These are phyloP conservation scores for Plasmodium fragile DNA, from an alignment of 169 alveolate genomes.

Conservation along the genomic window DNA sequence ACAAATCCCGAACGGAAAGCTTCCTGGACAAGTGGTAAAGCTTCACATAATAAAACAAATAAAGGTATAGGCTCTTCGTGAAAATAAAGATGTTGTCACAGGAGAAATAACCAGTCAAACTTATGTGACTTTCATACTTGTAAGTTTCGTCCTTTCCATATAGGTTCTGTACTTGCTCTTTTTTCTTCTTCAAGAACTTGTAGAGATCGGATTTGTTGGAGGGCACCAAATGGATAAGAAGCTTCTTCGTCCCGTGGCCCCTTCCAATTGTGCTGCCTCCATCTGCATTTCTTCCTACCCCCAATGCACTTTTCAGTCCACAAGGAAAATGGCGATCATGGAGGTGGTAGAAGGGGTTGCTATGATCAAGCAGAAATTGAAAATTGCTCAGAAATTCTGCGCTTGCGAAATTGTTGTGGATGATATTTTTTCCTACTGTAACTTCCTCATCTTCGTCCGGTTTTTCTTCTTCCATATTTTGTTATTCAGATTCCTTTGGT, in stretches of 20 bases:
- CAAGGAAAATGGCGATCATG: neutral
- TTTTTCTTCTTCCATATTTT: constrained; percentile 27
- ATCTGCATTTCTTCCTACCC: neutral
- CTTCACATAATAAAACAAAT: constrained; percentile 47
- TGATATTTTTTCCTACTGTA: constrained; percentile 44
- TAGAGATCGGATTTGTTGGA: constrained; percentile 44
- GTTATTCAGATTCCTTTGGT: neutral
- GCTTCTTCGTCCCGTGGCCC: neutral
- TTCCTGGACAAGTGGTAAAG: constrained; percentile 26
- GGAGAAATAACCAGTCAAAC: constrained; percentile 55
- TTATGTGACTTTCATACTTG: constrained; percentile 68
- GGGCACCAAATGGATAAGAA: constrained; percentile 60
- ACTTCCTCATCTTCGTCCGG: constrained; percentile 31
- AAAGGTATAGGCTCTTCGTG: constrained; percentile 19
- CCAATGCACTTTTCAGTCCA: neutral
- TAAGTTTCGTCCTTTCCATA: constrained; percentile 68
- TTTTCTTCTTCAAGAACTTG: constrained; percentile 34
- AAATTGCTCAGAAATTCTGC: constrained; percentile 30
- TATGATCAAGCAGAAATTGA: neutral
- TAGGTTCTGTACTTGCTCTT: constrained; percentile 28
- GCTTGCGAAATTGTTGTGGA: constrained; percentile 38
- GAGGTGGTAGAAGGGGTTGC: neutral
- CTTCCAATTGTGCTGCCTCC: neutral
- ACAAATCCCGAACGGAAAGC: neutral
- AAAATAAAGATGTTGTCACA: constrained; percentile 48